Base-by-base conservation (phyloP, 179 eudicot species). In the Beta lomatogona region DNA sequence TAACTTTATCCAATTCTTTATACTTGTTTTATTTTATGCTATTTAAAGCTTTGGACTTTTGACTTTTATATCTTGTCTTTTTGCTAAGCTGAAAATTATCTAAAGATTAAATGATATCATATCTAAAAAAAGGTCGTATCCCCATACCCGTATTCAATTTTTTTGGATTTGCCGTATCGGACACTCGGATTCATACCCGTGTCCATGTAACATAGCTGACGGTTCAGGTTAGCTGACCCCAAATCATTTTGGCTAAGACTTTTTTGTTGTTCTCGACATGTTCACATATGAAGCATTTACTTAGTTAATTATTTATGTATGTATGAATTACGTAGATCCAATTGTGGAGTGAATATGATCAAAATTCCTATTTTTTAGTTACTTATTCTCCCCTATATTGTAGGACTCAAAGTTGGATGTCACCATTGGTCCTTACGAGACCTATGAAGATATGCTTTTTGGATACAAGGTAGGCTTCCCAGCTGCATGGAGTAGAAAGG, bases 381-480 rank as follows among this genome's bases (percentile, higher is more conserved):
- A 25, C 36, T 50, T n/a, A 22, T 54, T 21, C 68, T 65, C 71
- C 52, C 58, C 65, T 69, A 78, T 55, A 57, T 60, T 86, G 52
- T 81, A 96, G 99, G 99, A 96, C 83, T 94, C 99, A 16, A 96
- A 92, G 89, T 85, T 96, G 93, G 99, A 96, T 85, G 86, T 96
- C 68, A 94, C 99, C 18, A 94, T 96, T 68, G 99, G 99, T 58
- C 99, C 99, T 45, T 96, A 96, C 76, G 99, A 96, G 89, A 96
- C 99, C n/a, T 96, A 96, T 88, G 98, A 96, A 89, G 99, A 96
- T 83, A 61, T 83, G 53, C 92, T 92, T 65, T 96, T 96, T 83
- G 99, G 99, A 74, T 96, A 91, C 90, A 96, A 96, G 98, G 99
- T 94, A 89, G 8, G 80, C 45, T 53, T 67, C 68, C 72, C 19